Base-by-base conservation (phyloP, 225 moss, liverwort and hornwort genomes). In the Pleurozium schreberi region DNA sequence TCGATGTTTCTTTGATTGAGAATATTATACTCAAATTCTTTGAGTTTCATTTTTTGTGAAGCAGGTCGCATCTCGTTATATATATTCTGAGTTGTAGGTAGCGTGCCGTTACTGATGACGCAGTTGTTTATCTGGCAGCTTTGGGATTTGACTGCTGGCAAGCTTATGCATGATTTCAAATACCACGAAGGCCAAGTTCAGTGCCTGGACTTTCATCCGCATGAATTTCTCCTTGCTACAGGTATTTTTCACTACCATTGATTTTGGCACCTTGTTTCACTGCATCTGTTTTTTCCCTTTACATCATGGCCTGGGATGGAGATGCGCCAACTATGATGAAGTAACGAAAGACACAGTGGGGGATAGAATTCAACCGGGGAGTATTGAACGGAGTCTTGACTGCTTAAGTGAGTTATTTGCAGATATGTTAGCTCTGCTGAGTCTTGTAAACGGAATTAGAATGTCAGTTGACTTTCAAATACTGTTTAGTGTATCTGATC, bases 151-250 rank as follows among this genome's bases (percentile, higher is more conserved):
- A 99, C 99, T 59, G 99, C 99, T 85, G 99, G 99, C 89, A 99
- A 97, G 94, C 97, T 99, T 80, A 99, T 99, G 97, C 99, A 99
- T 82, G 99, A 99, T 89, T 99, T 99, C 85, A 99, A 97, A 91
- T 94, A 95, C 81, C 99, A 99, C 78, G 99, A 99, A 82, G 96
- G 97, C 85, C 95, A 96, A 93, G 96, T 99, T 81, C 96, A 99
- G 92, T 96, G 93, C 88, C 94, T 99, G 73, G 99, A 99, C 88
- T 99, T 99, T 84, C 99, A 99, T 95, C 99, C 99, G 30, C 99
- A 99, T 86, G 99, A 99, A 75, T 99, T 97, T 90, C 96, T 99
- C 73, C 96, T 99, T 76, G 99, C 99, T 58, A 93, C 99, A 94
- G 98, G 98, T 97, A 89, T 89, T 67, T 53, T 88, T 80, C 25